Percentiles rank a stretch among this genome's conserved stretches.
phyloP scores from a whole-genome alignment of 768 basidiomycete species.

The Dentipellis sp. region DNA sequence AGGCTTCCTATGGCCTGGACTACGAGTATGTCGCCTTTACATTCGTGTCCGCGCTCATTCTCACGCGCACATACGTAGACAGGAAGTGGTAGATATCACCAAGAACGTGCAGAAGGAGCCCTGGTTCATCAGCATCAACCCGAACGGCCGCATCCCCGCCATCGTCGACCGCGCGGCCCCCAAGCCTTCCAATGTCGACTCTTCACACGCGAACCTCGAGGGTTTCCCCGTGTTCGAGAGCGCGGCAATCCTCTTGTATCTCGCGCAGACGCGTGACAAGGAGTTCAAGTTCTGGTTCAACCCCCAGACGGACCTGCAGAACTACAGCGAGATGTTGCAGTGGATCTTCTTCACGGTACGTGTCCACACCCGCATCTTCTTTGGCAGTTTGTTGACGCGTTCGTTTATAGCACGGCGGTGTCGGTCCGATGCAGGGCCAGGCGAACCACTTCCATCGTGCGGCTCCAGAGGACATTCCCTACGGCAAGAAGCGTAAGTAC shows the following conservation, averaged over 20 bases:
- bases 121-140: conserved; percentile 71
- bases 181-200: background rate
- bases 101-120: conserved; percentile 73
- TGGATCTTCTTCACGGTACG: conserved; percentile 82
- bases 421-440: conserved; percentile 89
- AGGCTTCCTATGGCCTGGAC: conserved; percentile 28
- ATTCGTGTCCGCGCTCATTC: conserved; percentile 1
- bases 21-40: conserved; percentile 36
- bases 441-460: conserved; percentile 63
- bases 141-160: conserved; percentile 65
- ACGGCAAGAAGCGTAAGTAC: conserved; percentile 55
- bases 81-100: conserved; percentile 39
- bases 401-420: conserved; percentile 53
- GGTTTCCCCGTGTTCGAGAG: conserved; percentile 68
- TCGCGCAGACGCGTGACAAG: conserved; percentile 73
- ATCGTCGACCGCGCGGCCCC: conserved; percentile 48
- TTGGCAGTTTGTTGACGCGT: background rate
- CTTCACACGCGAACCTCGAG: conserved; percentile 16
- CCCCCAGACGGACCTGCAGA: conserved; percentile 37
- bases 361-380: background rate
- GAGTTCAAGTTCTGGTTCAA: conserved; percentile 65
- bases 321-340: conserved; percentile 66
- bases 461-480: conserved; percentile 62
- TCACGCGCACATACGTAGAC: conserved; percentile 27
- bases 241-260: conserved; percentile 77